phyloP scores from a whole-genome alignment of 148 eudicot species.

The Vaccinium vitisidaea region DNA sequence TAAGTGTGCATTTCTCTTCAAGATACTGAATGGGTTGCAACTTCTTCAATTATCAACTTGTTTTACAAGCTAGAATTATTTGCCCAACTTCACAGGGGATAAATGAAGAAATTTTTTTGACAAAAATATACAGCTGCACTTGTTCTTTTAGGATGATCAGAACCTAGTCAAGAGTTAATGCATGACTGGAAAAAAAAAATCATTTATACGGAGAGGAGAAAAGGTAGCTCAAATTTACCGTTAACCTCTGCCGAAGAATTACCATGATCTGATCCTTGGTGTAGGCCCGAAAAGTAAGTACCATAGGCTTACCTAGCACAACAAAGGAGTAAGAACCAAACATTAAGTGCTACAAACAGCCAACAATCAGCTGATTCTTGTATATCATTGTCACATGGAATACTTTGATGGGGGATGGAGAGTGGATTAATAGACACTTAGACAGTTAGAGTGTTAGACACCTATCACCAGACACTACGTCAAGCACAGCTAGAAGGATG shows the following conservation, averaged over 20 bases:
- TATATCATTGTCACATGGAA: not conserved
- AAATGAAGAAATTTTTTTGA: not conserved
- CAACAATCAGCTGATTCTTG: not conserved
- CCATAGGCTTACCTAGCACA: conserved; percentile 74
- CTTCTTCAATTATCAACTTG: not conserved
- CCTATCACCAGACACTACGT: not conserved
- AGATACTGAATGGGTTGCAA: not conserved
- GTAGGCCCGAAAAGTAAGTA: conserved; percentile 80
- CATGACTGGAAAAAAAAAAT: not conserved
- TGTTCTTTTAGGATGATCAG: not conserved
- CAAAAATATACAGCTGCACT: not conserved
- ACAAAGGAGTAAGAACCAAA: conserved; percentile 19
- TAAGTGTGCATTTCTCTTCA: no score
- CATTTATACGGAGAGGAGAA: not conserved
- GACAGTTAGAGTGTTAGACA: not conserved
- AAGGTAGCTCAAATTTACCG: conserved; percentile 37
- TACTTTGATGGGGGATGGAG: not conserved
- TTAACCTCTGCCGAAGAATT: conserved; percentile 68
- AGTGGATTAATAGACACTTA: not conserved
- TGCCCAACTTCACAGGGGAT: not conserved
- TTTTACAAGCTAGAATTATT: not conserved
- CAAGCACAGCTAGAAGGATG: not conserved
- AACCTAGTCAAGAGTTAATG: not conserved
- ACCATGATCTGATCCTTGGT: conserved; percentile 80
- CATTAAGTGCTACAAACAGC: not conserved